These are phyloP conservation scores for Melaleuca alternifolia DNA, from an alignment of 345 rosid species.

Conservation along the genomic window DNA sequence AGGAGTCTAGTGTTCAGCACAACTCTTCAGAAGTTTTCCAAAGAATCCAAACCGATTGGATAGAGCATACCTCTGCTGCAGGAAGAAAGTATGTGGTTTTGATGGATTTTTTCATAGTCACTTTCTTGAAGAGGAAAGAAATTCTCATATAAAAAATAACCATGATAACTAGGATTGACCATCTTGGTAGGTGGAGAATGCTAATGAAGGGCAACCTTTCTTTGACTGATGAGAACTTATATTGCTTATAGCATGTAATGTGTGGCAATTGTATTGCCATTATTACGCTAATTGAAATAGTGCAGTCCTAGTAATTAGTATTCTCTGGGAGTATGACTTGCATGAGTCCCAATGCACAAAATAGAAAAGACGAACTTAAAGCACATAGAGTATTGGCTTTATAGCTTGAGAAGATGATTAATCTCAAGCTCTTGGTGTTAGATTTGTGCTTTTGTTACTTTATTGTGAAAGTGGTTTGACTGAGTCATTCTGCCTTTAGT, in stretches of 20 bases:
- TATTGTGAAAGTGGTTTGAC: not conserved
- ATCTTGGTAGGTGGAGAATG: not conserved
- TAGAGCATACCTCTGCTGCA: slow-evolving; percentile 71
- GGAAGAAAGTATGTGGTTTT: slow-evolving; percentile 54
- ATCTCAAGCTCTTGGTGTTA: not conserved
- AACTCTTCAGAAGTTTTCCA: slow-evolving; percentile 25
- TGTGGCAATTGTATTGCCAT: not conserved
- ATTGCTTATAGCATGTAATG: not conserved
- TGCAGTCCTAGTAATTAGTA: not conserved
- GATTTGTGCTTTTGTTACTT: not conserved
- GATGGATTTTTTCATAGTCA: not conserved
- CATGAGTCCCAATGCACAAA: not conserved
- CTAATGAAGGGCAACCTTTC: not conserved
- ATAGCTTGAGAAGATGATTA: not conserved
- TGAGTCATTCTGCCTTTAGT: not conserved
- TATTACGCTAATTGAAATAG: not conserved
- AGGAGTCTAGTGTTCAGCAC: slow-evolving; percentile 29
- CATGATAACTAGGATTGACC: not conserved
- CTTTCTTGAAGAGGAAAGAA: not conserved
- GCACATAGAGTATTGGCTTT: not conserved
- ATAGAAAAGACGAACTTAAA: not conserved
- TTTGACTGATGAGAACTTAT: not conserved
- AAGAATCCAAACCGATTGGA: slow-evolving; percentile 56
- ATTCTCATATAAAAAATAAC: not conserved
- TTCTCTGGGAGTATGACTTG: not conserved